Conservation (phyloP, 1,284 basidiomycete genomes). For the Porodaedalea pini region DNA sequence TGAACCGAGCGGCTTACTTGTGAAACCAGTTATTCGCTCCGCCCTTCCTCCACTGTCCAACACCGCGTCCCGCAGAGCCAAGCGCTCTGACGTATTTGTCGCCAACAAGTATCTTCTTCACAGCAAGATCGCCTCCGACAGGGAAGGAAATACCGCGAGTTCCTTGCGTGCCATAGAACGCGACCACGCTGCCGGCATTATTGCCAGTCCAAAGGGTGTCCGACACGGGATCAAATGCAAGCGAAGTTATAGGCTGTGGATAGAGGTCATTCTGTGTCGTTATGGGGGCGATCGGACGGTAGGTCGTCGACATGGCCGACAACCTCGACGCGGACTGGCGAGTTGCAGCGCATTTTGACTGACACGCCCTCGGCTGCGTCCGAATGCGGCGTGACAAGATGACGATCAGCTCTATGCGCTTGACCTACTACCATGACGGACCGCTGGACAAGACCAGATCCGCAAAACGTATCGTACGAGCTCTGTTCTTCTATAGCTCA, state of each 20-base stretch:
- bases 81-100: conserved; percentile 73
- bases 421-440: conserved; percentile 9
- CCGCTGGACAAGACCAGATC: conserved; percentile 7
- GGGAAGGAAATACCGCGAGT: conserved; percentile 76
- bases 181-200: conserved; percentile 68
- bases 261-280: conserved; percentile 36
- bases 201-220: conserved; percentile 89
- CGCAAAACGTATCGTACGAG: conserved; percentile 14
- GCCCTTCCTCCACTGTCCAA: conserved; percentile 76
- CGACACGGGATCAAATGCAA: conserved; percentile 87
- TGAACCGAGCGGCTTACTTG: conserved; percentile 41
- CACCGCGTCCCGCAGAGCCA: conserved; percentile 52
- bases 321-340: not conserved
- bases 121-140: conserved; percentile 57
- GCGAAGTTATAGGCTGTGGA: conserved; percentile 59
- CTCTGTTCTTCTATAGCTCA: not conserved
- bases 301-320: conserved; percentile 36
- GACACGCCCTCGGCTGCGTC: not conserved
- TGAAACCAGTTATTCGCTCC: conserved; percentile 80
- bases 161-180: conserved; percentile 67
- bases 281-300: conserved; percentile 38
- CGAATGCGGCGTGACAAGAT: not conserved
- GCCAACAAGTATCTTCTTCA: conserved; percentile 70
- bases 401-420: not conserved
- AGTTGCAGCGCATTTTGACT: too few relatives aligned